A percentile compares a stretch with the other conserved stretches of the same genome.
These are phyloP conservation scores for Limtongia smithiae DNA, from an alignment of 805 yeast species.

Conservation along the genomic window DNA sequence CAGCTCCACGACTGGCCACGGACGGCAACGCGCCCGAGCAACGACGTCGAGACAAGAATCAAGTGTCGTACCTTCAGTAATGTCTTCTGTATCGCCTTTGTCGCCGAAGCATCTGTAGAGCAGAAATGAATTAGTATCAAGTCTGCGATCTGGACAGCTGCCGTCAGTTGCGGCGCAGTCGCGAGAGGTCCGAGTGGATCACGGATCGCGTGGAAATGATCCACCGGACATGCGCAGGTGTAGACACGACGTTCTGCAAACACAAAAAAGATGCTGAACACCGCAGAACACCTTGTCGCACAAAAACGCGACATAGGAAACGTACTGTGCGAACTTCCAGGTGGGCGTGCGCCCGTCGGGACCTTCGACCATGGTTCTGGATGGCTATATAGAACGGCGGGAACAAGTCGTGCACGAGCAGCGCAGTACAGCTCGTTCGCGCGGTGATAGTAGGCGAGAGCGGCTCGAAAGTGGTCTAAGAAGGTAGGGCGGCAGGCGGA, in stretches of 20 bases:
- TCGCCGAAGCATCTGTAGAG: constrained; percentile 80
- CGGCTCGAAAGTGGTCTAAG: background rate
- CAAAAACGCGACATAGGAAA: background rate
- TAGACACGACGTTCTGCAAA: no score
- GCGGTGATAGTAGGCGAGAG: background rate
- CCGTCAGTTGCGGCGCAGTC: no score
- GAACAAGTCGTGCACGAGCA: constrained; percentile 1
- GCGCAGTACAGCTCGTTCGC: background rate
- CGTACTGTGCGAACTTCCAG: constrained; percentile 36
- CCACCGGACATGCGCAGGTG: no score
- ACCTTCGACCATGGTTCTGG: constrained; percentile 25
- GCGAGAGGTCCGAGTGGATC: no score
- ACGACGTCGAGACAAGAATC: background rate
- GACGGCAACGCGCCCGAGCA: background rate
- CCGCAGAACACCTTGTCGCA: background rate
- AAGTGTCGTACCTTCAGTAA: constrained; percentile 38
- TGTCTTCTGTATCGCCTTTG: constrained; percentile 92
- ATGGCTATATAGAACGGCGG: background rate
- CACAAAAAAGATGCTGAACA: background rate
- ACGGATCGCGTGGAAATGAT: no score
- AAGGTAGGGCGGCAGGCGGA: background rate
- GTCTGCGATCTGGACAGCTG: background rate
- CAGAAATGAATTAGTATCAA: background rate
- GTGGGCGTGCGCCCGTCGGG: constrained; percentile 27
- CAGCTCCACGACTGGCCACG: background rate